Evolutionary conservation across 2,329 filamentous ascomycete species (phyloP).

Genomic region (Xylaria sp.): DNA sequence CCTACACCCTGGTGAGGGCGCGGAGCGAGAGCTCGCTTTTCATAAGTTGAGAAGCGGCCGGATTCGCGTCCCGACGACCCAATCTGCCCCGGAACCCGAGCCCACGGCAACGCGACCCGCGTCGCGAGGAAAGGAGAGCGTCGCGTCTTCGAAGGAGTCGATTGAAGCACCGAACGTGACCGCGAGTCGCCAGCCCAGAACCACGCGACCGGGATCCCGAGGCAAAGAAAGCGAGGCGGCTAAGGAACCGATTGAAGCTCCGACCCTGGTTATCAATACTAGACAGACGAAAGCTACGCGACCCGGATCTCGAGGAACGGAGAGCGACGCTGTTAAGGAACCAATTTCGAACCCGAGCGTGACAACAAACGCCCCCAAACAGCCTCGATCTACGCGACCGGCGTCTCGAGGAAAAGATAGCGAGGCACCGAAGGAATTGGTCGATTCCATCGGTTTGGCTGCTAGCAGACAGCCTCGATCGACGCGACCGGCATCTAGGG

Average conservation of each 20-base stretch:
- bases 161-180: neutral
- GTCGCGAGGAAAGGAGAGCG: conserved; percentile 6
- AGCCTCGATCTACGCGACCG: too few species aligned
- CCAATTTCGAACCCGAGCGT: too few species aligned
- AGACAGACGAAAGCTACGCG: conserved; percentile 19
- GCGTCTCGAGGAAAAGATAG: too few species aligned
- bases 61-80: conserved; percentile 22
- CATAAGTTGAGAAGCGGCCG: conserved; percentile 28
- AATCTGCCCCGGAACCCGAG: neutral
- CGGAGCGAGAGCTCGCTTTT: conserved; percentile 17
- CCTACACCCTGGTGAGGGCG: conserved; percentile 19
- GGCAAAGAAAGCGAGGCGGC: conserved; percentile 7
- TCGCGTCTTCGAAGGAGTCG: neutral
- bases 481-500: too few species aligned
- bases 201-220: too few species aligned
- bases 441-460: too few species aligned
- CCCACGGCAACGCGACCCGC: conserved; percentile 1
- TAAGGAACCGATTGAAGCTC: conserved; percentile 8
- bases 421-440: too few species aligned
- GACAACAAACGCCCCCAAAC: too few species aligned
- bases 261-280: conserved; percentile 7
- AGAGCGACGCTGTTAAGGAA: too few species aligned
- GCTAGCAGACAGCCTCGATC: too few species aligned
- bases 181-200: neutral
- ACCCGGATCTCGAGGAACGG: neutral